A percentile compares a stretch with the other conserved stretches of the same genome.
These are phyloP conservation scores for Paecilomyces formosus DNA, from an alignment of 2,329 filamentous ascomycete species.

Conservation along the genomic window DNA sequence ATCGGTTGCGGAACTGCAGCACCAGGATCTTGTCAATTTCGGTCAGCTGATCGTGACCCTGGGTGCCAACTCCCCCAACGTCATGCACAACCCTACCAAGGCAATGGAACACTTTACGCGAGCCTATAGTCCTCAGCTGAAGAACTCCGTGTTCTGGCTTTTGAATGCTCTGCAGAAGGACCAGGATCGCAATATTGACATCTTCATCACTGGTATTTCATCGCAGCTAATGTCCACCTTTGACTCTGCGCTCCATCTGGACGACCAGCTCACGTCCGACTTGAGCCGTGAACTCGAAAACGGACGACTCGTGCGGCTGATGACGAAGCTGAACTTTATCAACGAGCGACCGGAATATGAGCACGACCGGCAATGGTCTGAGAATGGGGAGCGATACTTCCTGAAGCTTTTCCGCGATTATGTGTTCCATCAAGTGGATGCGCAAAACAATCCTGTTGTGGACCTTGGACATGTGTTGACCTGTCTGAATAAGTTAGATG, in stretches of 20 bases:
- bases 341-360: constrained; percentile 86
- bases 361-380: constrained; percentile 72
- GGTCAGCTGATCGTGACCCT: constrained; percentile 79
- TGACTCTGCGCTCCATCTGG: constrained; percentile 69
- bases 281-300: constrained; percentile 83
- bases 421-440: constrained; percentile 92
- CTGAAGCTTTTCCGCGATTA: constrained; percentile 95
- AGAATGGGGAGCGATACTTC: constrained; percentile 86
- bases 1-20: constrained; percentile 67
- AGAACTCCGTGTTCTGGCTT: constrained; percentile 75
- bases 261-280: constrained; percentile 66
- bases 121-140: constrained; percentile 69
- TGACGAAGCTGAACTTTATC: constrained; percentile 77
- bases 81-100: constrained; percentile 57
- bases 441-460: constrained; percentile 71
- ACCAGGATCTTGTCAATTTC: constrained; percentile 78
- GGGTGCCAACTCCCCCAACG: constrained; percentile 58
- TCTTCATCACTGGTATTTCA: constrained; percentile 71
- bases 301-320: constrained; percentile 69
- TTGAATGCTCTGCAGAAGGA: constrained; percentile 57
- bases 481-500: constrained; percentile 87
- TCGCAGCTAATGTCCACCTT: constrained; percentile 67
- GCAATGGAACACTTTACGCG: constrained; percentile 70
- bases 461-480: constrained; percentile 82
- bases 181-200: constrained; percentile 64